These are phyloP conservation scores for Neospora caninum DNA, from an alignment of 169 alveolate species.

Conservation along the genomic window DNA sequence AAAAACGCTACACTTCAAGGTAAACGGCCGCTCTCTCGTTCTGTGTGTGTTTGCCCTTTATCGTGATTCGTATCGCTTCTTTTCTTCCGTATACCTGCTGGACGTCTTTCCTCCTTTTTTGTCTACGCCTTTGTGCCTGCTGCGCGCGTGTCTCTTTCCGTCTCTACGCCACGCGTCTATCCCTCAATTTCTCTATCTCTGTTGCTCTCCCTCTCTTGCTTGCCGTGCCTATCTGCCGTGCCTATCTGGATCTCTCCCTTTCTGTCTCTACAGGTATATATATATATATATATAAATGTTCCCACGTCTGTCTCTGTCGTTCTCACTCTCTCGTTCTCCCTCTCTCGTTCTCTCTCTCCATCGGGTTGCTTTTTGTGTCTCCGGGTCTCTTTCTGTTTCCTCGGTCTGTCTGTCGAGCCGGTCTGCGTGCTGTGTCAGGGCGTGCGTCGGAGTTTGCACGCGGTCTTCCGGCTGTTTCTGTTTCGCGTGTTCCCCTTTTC, in stretches of 20 bases:
- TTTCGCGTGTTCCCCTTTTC: neutral
- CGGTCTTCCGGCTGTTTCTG: neutral
- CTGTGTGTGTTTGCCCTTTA: neutral
- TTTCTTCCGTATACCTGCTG: neutral
- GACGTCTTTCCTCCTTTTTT: neutral
- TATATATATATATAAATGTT: no score
- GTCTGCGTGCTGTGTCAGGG: neutral
- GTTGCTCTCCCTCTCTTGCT: neutral
- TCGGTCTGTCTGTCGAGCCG: neutral
- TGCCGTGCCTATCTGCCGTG: no score
- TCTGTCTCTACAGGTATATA: no score
- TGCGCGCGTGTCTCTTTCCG: neutral
- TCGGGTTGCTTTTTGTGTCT: no score
- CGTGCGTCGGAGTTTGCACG: neutral
- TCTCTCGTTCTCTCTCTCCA: no score
- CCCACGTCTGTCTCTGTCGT: no score
- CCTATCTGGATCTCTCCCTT: neutral
- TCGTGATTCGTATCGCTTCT: neutral
- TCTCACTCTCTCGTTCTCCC: no score
- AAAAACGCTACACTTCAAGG: conserved; percentile 75
- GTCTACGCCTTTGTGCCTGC: neutral
- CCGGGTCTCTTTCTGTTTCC: neutral
- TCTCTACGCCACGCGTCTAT: neutral
- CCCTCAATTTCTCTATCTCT: no score
- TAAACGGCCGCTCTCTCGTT: neutral